Evolutionary conservation across 208 protist genomes (phyloP).

Genomic region (Crithidia thermophila): DNA sequence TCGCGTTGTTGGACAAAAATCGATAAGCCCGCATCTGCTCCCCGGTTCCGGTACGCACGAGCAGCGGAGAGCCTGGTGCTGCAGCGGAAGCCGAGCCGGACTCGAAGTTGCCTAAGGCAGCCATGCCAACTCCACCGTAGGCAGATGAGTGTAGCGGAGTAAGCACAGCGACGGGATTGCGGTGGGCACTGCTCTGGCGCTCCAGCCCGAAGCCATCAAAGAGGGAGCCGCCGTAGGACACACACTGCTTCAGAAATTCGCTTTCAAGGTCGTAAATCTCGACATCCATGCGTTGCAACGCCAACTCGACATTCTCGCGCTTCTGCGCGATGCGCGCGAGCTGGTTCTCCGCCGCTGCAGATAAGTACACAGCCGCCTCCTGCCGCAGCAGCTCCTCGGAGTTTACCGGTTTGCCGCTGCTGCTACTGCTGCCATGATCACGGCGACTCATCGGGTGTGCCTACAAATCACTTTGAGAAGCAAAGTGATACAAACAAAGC

Average conservation of each 20-base stretch:
- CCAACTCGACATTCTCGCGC: conserved; percentile 50
- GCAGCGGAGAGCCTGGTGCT: conserved; percentile 10
- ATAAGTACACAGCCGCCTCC: conserved; percentile 29
- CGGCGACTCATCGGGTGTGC: conserved; percentile 33
- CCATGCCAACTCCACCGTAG: not conserved
- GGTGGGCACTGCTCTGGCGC: conserved; percentile 37
- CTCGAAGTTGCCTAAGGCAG: not conserved
- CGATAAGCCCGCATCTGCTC: conserved; percentile 20
- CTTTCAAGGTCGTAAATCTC: conserved; percentile 72
- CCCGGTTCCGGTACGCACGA: not conserved
- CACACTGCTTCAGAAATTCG: conserved; percentile 59
- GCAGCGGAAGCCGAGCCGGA: not conserved
- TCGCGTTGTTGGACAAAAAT: conserved; percentile 3
- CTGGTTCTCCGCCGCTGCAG: conserved; percentile 27
- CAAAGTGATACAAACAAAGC: no score
- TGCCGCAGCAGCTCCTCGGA: conserved; percentile 23
- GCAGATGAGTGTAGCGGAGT: conserved; percentile 24
- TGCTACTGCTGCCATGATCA: conserved; percentile 18
- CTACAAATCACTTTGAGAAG: no score
- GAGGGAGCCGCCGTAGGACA: conserved; percentile 68
- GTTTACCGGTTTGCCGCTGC: conserved; percentile 19
- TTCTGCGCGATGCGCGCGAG: conserved; percentile 41
- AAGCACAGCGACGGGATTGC: conserved; percentile 26
- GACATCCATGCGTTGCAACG: conserved; percentile 50
- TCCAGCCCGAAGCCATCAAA: conserved; percentile 85